Percentiles rank a stretch among this genome's conserved stretches.
phyloP scores from a whole-genome alignment of 2,329 filamentous ascomycete genomes.

The Colletotrichum scovillei region DNA sequence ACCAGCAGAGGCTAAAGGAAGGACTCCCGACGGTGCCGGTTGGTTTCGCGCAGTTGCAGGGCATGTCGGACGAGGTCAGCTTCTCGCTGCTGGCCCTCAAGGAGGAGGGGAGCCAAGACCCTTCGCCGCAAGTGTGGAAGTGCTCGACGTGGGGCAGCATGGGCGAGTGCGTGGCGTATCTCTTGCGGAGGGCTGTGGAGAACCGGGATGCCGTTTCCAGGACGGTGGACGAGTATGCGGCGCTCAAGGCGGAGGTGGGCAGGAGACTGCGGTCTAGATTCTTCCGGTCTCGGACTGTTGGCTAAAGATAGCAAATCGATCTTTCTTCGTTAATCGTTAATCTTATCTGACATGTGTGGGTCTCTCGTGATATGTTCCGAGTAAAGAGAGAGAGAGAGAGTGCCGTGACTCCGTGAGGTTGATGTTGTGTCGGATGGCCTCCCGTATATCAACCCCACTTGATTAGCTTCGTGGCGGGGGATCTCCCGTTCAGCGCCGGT shows the following conservation, averaged over 20 bases:
- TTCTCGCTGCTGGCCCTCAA: constrained; percentile 61
- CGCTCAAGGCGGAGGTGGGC: constrained; percentile 43
- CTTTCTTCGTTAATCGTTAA: constrained; percentile 10
- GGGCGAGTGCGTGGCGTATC: constrained; percentile 42
- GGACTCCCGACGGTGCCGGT: constrained; percentile 53
- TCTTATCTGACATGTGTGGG: background rate
- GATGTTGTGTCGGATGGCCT: background rate
- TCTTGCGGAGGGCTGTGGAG: constrained; percentile 41
- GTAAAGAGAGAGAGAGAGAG: background rate
- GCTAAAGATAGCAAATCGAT: background rate
- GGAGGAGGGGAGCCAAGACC: background rate
- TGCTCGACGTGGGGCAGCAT: constrained; percentile 44
- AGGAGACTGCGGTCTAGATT: constrained; percentile 43
- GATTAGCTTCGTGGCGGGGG: constrained; percentile 1
- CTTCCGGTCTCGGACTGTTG: constrained; percentile 10
- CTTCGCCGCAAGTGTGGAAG: constrained; percentile 39
- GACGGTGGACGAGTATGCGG: constrained; percentile 44
- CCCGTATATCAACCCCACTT: background rate
- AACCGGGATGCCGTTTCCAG: constrained; percentile 47
- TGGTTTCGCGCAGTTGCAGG: constrained; percentile 47
- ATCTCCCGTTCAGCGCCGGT: constrained; percentile 2
- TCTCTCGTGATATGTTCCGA: background rate
- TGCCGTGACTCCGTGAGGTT: background rate
- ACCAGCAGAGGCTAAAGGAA: constrained; percentile 62
- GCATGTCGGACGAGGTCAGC: constrained; percentile 95